Conservation (phyloP, 208 protist species). For the Chromosphaera perkinsii region DNA sequence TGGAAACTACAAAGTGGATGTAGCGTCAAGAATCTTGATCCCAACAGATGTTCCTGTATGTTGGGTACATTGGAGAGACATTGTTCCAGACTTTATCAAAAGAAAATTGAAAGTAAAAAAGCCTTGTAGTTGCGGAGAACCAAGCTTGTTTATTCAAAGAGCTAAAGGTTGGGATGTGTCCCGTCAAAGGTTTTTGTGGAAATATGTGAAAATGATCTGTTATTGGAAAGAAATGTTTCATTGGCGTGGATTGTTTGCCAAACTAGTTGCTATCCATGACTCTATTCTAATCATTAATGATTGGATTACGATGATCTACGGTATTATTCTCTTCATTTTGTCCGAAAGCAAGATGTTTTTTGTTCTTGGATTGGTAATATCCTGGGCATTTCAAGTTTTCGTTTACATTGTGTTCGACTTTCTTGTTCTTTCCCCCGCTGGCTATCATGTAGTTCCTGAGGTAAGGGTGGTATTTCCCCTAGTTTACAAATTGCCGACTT, state of each 20-base stretch:
- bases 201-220: constrained; percentile 15
- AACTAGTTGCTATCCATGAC: background rate
- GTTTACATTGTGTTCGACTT: background rate
- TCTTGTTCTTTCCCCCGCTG: background rate
- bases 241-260: background rate
- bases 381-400: constrained; percentile 13
- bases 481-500: constrained; percentile 18
- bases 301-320: background rate
- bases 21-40: background rate
- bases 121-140: constrained; percentile 3
- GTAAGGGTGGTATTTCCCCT: constrained; percentile 12
- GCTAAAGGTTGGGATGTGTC: constrained; percentile 25
- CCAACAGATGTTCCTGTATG: constrained; percentile 21
- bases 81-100: too few species aligned
- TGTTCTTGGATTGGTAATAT: background rate
- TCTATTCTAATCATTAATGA: background rate
- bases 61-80: constrained; percentile 26
- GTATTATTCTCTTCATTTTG: background rate
- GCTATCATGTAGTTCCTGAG: background rate
- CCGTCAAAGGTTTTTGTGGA: constrained; percentile 20
- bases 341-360: constrained; percentile 11
- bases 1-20: constrained; percentile 11
- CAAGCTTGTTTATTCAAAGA: constrained; percentile 13
- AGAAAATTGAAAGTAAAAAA: too few species aligned
- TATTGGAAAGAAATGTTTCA: background rate